Evolutionary conservation across 2,329 filamentous ascomycete species (phyloP), one percentile per base, ranked within the genome.

Genomic region (Boeremia lycopersici): DNA sequence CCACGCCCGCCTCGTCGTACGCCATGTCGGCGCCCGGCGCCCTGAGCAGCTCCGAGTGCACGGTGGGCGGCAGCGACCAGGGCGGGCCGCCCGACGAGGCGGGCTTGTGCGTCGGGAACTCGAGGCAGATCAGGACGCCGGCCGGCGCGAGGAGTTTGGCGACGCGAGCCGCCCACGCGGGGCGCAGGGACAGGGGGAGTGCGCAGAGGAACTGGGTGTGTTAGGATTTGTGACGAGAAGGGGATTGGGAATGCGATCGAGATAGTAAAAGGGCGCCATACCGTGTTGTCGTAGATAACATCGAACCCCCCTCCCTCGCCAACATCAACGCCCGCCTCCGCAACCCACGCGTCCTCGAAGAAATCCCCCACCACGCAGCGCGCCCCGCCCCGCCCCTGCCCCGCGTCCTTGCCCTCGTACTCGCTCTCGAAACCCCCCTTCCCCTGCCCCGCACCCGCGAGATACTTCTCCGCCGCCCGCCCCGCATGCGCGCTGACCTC

Each of bases 91-190:
- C 81, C 9, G 82, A 79, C 10, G 79, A 79, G 9, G 87, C 82
- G 36, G 85, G 81, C 72, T 93, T 95, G 57, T 84, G 82, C 1
- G 88, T 86, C 9, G 91, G 91, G 71, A 89, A 96, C 71, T 96
- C 91, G 57, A 96, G 82, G 74, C 85, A 87, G 43, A 88, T 78
- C 48, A 88, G 76, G 43, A 78, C 75, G 6, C 84, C 84, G 3
- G 72, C 73, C 1, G 79, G 74, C 12, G 80, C 74, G 10, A 88
- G 78, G 7, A 88, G 76, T 49, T 82, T 74, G 4, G 77, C 78
- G 70, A 84, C 82, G 17, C 84, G 79, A 13, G 77, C 72, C 2
- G 85, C 81, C 85, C 86, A 88, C 23, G 74, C 65, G 0, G 84
- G 80, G n/a, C 85, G 79, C 53, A 86, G 70, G 0, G 74, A 71